Percentiles rank a stretch among this genome's conserved stretches.
Evolutionary conservation across 2,329 filamentous ascomycete genomes (phyloP).

Genomic region (Diatrype stigma): DNA sequence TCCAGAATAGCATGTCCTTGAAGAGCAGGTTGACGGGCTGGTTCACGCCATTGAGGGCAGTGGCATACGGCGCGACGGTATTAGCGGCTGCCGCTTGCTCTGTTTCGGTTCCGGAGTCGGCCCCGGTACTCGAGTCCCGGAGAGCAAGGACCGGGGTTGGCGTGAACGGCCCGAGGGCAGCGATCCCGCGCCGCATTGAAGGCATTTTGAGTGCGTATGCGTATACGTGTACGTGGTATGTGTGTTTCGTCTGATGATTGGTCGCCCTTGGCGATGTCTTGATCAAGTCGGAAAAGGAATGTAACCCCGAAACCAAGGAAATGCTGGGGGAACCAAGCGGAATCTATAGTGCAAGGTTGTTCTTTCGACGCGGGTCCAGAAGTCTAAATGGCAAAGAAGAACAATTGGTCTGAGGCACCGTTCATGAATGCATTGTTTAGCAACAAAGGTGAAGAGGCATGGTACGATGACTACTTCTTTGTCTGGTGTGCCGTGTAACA

Average conservation of each 20-base stretch:
- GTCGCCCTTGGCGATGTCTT: constrained; percentile 3
- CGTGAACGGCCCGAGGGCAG: constrained; percentile 22
- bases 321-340: constrained; percentile 13
- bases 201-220: constrained; percentile 21
- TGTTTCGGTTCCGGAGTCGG: constrained; percentile 11
- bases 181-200: constrained; percentile 29
- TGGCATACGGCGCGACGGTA: constrained; percentile 53
- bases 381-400: constrained; percentile 19
- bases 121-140: constrained; percentile 17
- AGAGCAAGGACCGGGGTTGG: constrained; percentile 23
- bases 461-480: constrained; percentile 13
- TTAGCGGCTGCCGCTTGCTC: constrained; percentile 28
- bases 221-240: too few species aligned
- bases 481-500: constrained; percentile 12
- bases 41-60: constrained; percentile 56
- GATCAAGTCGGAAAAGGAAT: constrained; percentile 7
- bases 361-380: constrained; percentile 14
- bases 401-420: constrained; percentile 9
- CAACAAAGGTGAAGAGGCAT: constrained; percentile 9
- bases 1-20: constrained; percentile 57
- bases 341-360: constrained; percentile 20
- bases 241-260: constrained; percentile 1
- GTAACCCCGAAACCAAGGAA: constrained; percentile 5
- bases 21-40: constrained; percentile 55
- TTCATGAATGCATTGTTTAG: constrained; percentile 26